Percentiles rank a stretch among this genome's conserved stretches.
These are phyloP conservation scores for Suillus fuscotomentosus DNA, from an alignment of 768 basidiomycete species.

Conservation along the genomic window DNA sequence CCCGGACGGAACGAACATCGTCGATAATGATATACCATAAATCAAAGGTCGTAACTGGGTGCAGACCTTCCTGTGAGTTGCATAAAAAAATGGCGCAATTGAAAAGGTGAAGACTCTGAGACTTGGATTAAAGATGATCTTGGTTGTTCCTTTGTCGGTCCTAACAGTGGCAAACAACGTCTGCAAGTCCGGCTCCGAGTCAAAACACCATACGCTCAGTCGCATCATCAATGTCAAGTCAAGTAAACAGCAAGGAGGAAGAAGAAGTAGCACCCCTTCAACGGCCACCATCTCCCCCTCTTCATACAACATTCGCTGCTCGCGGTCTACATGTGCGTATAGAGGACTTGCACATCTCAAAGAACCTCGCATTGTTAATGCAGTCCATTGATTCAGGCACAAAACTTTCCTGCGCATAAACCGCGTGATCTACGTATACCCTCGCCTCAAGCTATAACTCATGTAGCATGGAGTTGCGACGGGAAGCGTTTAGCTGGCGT, in stretches of 20 bases:
- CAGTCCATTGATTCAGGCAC: conserved; percentile 46
- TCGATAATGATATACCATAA: neutral
- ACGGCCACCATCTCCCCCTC: conserved; percentile 70
- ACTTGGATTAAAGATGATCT: too few species aligned
- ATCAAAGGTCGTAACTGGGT: neutral
- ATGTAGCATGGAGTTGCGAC: conserved; percentile 84
- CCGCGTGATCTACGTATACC: conserved; percentile 72
- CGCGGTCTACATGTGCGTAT: conserved; percentile 68
- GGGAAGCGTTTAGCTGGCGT: conserved; percentile 80
- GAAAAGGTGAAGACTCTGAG: neutral
- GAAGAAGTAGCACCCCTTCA: conserved; percentile 57
- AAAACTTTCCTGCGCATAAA: conserved; percentile 77
- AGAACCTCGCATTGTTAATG: conserved; percentile 12
- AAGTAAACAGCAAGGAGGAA: conserved; percentile 43
- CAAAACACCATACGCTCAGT: neutral
- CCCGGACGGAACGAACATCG: neutral
- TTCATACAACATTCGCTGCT: conserved; percentile 65
- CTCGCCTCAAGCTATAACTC: conserved; percentile 63
- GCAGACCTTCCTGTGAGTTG: neutral
- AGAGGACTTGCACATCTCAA: neutral
- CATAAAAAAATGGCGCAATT: neutral
- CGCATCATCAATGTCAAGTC: conserved; percentile 21
- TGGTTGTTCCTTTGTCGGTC: conserved; percentile 14
- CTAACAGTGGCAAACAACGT: conserved; percentile 25
- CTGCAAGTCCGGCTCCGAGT: neutral